Base-by-base conservation (phyloP, 2,329 filamentous ascomycete genomes). In the Penicillium sp. region DNA sequence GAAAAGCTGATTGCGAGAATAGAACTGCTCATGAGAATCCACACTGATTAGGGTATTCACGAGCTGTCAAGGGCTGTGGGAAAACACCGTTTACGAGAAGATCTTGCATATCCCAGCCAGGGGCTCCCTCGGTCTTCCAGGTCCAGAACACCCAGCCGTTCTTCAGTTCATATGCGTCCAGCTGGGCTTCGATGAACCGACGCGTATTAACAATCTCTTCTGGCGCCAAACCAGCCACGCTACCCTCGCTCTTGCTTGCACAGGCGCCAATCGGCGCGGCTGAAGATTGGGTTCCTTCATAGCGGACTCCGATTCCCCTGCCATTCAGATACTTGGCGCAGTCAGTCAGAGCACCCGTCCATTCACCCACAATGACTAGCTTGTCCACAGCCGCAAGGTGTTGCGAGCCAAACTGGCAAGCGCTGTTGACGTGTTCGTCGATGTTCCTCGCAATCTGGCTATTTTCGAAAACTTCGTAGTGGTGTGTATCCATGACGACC, bases 361-460 rank as follows among this genome's bases (percentile, higher is more conserved):
- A 91, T 73, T 91, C 89, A 47, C 89, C 89, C 5, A 89, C 84
- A 58, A 90, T 79, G n/a, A 85, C 84, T 82, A 85, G 88, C 73
- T 90, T 90, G 73, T 90, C 87, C 5, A 81, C 79, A 35, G 81
- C 78, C 7, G 75, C 73, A 62, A 81, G 70, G 64, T 86, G 86
- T 7, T 75, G 70, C 2, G 74, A 71, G 3, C 81, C 82, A 66
- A 84, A 83, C 56, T 79, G 80, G 76, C 88, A 91, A 56, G 85
- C 86, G 30, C 78, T 75, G 61, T 83, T 75, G 44, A 85, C 76
- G 66, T 91, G 89, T 59, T 85, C 71, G 66, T 79, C 76, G 4
- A 82, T 81, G 41, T 78, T 75, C 72, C 85, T 75, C 23, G 80
- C 78, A 31, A 89, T 76, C 30, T 85, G 77, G 0, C 76, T 78